A percentile compares a stretch with the other conserved stretches of the same genome.
Conservation (phyloP, 768 basidiomycete species). For the Neoboletus subvelutipes region DNA sequence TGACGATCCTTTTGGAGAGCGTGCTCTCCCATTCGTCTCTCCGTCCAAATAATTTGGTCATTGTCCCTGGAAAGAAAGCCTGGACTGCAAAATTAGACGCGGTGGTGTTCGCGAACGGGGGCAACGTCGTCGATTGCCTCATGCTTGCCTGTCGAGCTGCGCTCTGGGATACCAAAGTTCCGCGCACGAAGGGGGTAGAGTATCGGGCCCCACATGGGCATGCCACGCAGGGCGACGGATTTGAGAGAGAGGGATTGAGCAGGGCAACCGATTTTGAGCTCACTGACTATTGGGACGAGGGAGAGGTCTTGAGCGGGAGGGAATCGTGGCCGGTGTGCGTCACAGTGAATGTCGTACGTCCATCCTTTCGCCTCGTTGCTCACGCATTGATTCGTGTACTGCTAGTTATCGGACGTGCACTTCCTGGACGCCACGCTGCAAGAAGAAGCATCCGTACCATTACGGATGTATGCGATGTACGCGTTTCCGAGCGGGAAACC, state of each 20-base stretch:
- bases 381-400: not conserved
- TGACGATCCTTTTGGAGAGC: slow-evolving; percentile 60
- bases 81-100: slow-evolving; percentile 79
- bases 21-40: slow-evolving; percentile 67
- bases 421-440: slow-evolving; percentile 72
- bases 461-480: slow-evolving; percentile 61
- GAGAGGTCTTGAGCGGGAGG: slow-evolving; percentile 59
- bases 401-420: slow-evolving; percentile 55
- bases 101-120: slow-evolving; percentile 70
- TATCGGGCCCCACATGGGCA: slow-evolving; percentile 50
- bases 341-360: slow-evolving; percentile 72
- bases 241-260: slow-evolving; percentile 51
- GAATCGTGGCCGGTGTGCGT: slow-evolving; percentile 74
- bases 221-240: slow-evolving; percentile 39
- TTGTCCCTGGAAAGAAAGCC: slow-evolving; percentile 58
- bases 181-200: slow-evolving; percentile 67
- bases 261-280: slow-evolving; percentile 81
- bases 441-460: slow-evolving; percentile 69
- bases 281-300: slow-evolving; percentile 86
- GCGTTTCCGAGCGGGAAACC: slow-evolving; percentile 50
- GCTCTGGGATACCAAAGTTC: slow-evolving; percentile 79
- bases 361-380: not conserved
- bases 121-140: slow-evolving; percentile 74
- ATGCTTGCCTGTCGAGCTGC: slow-evolving; percentile 80
- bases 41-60: slow-evolving; percentile 62